Base-by-base conservation (phyloP, 2,329 filamentous ascomycete species). In the Beauveria varroae region DNA sequence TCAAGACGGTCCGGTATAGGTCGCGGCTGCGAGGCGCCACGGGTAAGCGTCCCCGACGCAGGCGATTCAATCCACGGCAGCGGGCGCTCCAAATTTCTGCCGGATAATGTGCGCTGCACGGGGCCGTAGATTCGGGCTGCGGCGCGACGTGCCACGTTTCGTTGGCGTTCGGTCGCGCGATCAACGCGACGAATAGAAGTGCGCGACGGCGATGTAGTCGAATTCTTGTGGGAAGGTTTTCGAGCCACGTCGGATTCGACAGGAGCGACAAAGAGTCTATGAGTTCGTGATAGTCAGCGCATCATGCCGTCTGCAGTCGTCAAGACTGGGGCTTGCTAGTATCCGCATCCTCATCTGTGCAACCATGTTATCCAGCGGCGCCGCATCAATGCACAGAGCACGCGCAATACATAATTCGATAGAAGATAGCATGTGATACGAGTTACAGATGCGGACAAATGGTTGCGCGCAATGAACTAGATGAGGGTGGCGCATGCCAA, bases 251-350 rank as follows among this genome's bases (percentile, higher is more conserved):
- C 76, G 53, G 78, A 78, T 65, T 79, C 75, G 64, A 78, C 73
- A 40, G 76, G 77, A 43, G 78, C 76, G 58, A 79, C 68, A 64
- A 79, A 81, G 37, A 81, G 70, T 64, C 79, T 81, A 64, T 28
- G 47, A 34, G 24, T 46, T 47, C 7, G 24, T 12, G 10, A 46
- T 37, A 47, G 53, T 61, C 40, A 61, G 53, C 46, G 52, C 22
- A 40, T 37, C 20, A 20, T 37, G 20, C 37, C 30, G 3, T n/a
- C 16, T 24, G n/a, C 16, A 26, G 47, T 24, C 18, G 20, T 37
- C 3, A 2, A 18, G 5, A 46, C 43, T 18, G 22, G 30, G 30
- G 43, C 18, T 14, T 20, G 26, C 24, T 30, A 20, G 14, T 41
- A 34, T 30, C 20, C 28, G 41, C 30, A 50, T n/a, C 37, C 24